Percentiles rank a stretch among this genome's conserved stretches.
These are phyloP conservation scores for Mortierella sp. DNA, from an alignment of 371 early-diverging fungal species.

Conservation along the genomic window DNA sequence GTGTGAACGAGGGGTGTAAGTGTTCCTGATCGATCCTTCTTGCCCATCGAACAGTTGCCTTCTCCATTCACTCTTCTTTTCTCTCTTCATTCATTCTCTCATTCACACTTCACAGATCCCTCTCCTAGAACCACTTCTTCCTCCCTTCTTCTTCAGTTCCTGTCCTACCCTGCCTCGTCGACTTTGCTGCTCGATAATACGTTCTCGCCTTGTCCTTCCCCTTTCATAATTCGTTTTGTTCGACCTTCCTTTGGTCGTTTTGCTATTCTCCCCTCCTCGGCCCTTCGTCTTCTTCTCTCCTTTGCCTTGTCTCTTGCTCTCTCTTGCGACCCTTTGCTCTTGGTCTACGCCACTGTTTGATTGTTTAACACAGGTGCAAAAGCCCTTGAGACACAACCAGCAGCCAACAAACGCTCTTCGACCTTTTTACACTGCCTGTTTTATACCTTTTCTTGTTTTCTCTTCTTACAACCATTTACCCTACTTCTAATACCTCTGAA, in stretches of 20 bases:
- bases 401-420: neutral
- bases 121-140: neutral
- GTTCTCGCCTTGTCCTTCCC: too few species aligned
- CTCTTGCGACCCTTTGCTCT: too few species aligned
- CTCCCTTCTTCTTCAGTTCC: neutral
- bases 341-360: neutral
- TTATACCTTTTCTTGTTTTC: neutral
- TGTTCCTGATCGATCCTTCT: neutral
- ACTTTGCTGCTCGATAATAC: neutral
- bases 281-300: neutral
- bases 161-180: neutral
- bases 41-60: neutral
- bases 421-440: neutral
- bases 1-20: neutral
- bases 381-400: neutral
- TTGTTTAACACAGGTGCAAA: neutral
- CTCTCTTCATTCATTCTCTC: neutral
- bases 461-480: neutral
- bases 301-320: neutral
- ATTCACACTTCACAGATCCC: neutral
- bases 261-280: neutral
- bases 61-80: neutral
- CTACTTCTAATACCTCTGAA: neutral
- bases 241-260: neutral
- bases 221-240: neutral